Evolutionary conservation across 2,329 filamentous ascomycete species (phyloP), one percentile per base, ranked within the genome.

Genomic region (Fulvia fulva): DNA sequence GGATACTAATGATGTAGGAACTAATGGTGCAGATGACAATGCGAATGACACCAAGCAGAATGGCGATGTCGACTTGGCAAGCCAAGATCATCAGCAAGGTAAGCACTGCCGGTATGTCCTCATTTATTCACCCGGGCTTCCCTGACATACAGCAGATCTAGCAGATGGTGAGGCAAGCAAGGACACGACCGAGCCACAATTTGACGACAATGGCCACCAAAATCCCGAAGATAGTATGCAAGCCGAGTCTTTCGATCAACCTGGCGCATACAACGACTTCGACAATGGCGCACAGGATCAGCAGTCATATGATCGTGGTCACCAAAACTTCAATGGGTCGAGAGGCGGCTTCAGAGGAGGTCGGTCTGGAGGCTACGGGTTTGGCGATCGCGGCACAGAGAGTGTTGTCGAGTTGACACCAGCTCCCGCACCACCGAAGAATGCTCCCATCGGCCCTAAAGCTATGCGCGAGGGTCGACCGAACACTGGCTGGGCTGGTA

Each of bases 401-500:
- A 63, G 65, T 57, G 63, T 58, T 30, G 67, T 63, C 19, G 68
- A 69, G 43, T 63, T 69, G 45, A 68, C 65, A 19, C 65, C 65
- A 26, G 58, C 66, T 52, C 63, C 68, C 34, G 69, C 70, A 53
- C 71, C 72, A 22, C 72, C 72, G 5, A 57, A 71, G 53, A 73
- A 73, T 76, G 94, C 94, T 26, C 94, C 94, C 26, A 96, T 89
- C 55, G 94, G 92, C 9, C 94, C 94, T 50, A 92, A 94, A 75
- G 94, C 94, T 19, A 96, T 97, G 90, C 84, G 93, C 63, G 88
- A 94, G 74, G 91, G 91, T 28, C 79, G 91, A 11, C 89, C 90
- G 53, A 95, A 95, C 73, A 92, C 87, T 57, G 90, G 89, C 65
- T 83, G 89, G 54, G 83, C 86, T 63, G 83, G 88, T 67, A 87